phyloP scores from a whole-genome alignment of 2,329 filamentous ascomycete species.

The Clonostachys rosea region DNA sequence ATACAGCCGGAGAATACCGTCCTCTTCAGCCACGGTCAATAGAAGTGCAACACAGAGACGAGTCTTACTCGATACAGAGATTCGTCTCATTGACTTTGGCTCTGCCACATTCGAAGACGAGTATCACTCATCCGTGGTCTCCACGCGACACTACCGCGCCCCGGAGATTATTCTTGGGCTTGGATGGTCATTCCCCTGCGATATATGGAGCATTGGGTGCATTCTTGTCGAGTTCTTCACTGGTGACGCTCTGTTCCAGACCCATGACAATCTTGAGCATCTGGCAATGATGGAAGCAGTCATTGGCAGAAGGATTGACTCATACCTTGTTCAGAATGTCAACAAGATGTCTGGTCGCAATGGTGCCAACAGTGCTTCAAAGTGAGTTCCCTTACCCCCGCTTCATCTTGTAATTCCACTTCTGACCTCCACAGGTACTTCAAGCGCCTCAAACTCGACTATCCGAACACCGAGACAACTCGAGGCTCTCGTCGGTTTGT shows the following conservation, averaged over 20 bases:
- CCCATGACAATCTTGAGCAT: conserved; percentile 68
- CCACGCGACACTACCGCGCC: conserved; percentile 64
- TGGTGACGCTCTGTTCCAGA: conserved; percentile 67
- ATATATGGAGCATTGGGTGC: conserved; percentile 72
- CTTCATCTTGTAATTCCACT: background rate
- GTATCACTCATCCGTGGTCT: conserved; percentile 68
- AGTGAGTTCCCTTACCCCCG: conserved; percentile 38
- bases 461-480: conserved; percentile 59
- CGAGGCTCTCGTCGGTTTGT: conserved; percentile 63
- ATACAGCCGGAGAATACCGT: conserved; percentile 66
- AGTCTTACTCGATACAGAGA: conserved; percentile 65
- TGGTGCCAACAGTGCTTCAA: conserved; percentile 57
- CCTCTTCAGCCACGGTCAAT: conserved; percentile 55
- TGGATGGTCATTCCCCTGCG: conserved; percentile 68
- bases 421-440: conserved; percentile 49
- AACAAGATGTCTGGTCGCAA: conserved; percentile 46
- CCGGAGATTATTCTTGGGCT: conserved; percentile 68
- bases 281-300: conserved; percentile 74
- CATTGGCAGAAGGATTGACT: conserved; percentile 54
- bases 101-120: conserved; percentile 71
- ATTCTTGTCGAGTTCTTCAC: conserved; percentile 71
- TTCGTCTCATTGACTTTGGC: conserved; percentile 67
- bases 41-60: conserved; percentile 59
- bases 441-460: conserved; percentile 61
- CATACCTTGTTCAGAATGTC: conserved; percentile 43